Evolutionary conservation across 768 basidiomycete species (phyloP), one percentile per base, ranked within the genome.

Genomic region (Rhizopogon vulgaris): DNA sequence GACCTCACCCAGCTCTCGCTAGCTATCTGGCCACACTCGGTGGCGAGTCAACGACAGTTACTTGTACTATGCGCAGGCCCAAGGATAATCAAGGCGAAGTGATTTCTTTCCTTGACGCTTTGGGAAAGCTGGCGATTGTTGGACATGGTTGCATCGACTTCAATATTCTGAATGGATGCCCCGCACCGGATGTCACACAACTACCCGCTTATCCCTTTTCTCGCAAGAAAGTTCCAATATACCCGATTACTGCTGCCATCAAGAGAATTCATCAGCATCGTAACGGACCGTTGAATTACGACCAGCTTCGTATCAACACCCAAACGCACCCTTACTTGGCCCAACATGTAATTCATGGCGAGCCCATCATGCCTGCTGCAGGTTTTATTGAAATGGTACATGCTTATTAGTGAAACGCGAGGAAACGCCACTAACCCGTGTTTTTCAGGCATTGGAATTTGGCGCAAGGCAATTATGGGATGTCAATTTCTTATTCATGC

Each of bases 281-380:
- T 38, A 58, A 61, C 30, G 71, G 74, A 0, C 73, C 75, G 1
- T 57, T 76, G 8, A 71, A 74, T 41, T 58, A 69, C 37, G 15
- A 60, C 0, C 62, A 66, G 39, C 65, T 75, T 41, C 65, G 66
- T 9, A 53, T 78, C 30, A 77, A 69, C 53, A 46, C 53, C 10
- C 49, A 60, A 15, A 72, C 71, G 1, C 71, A 73, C 48, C 71
- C 77, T 0, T 65, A 66, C 17, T 58, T 78, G 8, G 70, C 73
- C 0, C 68, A 77, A 32, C 77, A 78, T 56, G 57, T 76, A 15
- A 73, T 78, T 37, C 67, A 69, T 27, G 72, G 71, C 1, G 73
- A 76, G 18, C 66, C 73, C 0, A 75, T 78, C 24, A 71, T 76
- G 70, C 74, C 77, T 8, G 75, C 74, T 10, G 68, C 76, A n/a